Base-by-base conservation (phyloP, 2,329 filamentous ascomycete species). In the Sporothrix mexicana region DNA sequence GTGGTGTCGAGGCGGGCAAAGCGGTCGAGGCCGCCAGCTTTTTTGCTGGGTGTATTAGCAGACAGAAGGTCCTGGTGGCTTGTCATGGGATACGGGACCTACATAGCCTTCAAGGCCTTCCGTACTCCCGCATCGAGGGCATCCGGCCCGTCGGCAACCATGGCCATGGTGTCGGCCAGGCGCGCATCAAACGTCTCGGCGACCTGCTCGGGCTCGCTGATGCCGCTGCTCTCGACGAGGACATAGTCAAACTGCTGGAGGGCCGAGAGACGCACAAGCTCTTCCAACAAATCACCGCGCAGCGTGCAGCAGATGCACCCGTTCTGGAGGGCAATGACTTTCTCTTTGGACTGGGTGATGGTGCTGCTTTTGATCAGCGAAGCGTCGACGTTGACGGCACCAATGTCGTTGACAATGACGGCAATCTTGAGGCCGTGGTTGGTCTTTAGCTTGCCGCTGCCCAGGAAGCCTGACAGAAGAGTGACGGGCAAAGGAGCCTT, bases 261-360 rank as follows among this genome's bases (percentile, higher is more conserved):
- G 77, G 90, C 87, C 0, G 90, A 86, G 1, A 93, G 83, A 0
- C 85, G 85, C 0, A 91, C 90, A 0, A 93, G 85, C 78, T 93
- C 91, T 73, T 91, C 88, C 0, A 94, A 85, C 1, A 93, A 81
- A 72, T 93, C 91, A 0, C 91, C 91, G 3, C 92, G 88, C 0
- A 93, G 83, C 0, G 91, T 93, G 77, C 92, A 94, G 83, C 91
- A 94, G 77, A 94, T 94, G 76, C 92, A 93, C 10, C 91, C 90
- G 74, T 92, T 93, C 77, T 92, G 90, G 71, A 93, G 84, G 10
- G 90, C 87, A 17, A 92, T 88, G 45, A 92, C 84, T 75, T 91
- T 90, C 75, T 92, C 89, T 53, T 90, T 82, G 0, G 87, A 88
- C 75, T 87, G 85, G 2, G 86, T 87, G 49, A 91, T 80, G 30